Evolutionary conservation across 352 stramenopile species (phyloP).

Genomic region (Pilasporangium apinafurcum): DNA sequence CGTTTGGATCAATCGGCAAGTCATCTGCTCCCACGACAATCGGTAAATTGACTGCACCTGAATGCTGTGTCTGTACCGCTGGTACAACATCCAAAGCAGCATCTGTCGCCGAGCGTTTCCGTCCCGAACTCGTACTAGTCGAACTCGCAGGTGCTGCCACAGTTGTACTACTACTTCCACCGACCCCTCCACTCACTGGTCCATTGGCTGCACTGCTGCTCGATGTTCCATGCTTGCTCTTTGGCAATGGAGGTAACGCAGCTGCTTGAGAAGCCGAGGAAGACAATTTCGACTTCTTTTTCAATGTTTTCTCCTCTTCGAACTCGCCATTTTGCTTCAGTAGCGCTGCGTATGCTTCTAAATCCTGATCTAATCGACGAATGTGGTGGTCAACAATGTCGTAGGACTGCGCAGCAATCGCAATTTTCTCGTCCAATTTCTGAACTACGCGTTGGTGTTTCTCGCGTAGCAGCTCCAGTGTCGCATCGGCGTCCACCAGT

Average conservation of each 20-base stretch:
- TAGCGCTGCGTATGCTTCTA: conserved; percentile 65
- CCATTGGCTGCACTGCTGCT: not conserved
- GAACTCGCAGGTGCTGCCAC: not conserved
- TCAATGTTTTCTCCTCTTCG: conserved; percentile 57
- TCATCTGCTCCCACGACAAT: conserved; percentile 70
- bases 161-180: too few species aligned
- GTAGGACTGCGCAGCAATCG: conserved; percentile 81
- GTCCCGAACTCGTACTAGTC: conserved; percentile 5
- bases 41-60: conserved; percentile 18
- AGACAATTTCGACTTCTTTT: conserved; percentile 25
- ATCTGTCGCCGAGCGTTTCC: conserved; percentile 48
- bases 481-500: conserved; percentile 54
- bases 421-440: conserved; percentile 86
- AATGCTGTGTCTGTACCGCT: not conserved
- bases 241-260: conserved; percentile 2
- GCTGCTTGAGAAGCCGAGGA: not conserved
- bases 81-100: conserved; percentile 13
- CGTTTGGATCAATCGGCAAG: conserved; percentile 81
- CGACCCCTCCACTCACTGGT: too few species aligned
- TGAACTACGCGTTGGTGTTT: conserved; percentile 73
- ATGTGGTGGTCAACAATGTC: conserved; percentile 87
- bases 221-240: conserved; percentile 9
- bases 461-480: conserved; percentile 29
- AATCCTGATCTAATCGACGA: conserved; percentile 64
- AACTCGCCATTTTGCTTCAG: conserved; percentile 77